Percentiles rank a stretch among this genome's conserved stretches.
phyloP scores from a whole-genome alignment of 176 grass and related monocot genomes.

The Coix lacrymajobi region DNA sequence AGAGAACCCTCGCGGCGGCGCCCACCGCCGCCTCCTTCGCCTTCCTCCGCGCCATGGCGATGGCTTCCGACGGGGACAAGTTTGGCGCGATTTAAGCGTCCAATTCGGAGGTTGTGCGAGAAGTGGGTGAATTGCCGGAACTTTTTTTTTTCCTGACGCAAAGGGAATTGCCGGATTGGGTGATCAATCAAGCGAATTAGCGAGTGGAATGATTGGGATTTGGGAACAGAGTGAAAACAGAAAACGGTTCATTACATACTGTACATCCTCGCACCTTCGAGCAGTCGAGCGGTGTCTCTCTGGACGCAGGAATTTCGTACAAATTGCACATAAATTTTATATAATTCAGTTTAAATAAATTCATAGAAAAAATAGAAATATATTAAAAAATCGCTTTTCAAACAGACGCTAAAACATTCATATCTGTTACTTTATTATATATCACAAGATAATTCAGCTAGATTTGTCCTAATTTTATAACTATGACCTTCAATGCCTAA shows the following conservation, averaged over 20 bases:
- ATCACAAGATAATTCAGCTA: too few relatives aligned
- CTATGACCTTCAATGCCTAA: too few relatives aligned
- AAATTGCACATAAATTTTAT: too few relatives aligned
- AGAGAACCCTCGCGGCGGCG: slow-evolving; percentile 64
- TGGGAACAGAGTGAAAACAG: background rate
- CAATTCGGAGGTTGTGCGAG: background rate
- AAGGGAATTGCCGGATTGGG: background rate
- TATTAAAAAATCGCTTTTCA: too few relatives aligned
- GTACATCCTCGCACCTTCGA: too few relatives aligned
- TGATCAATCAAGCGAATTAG: background rate
- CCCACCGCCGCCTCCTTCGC: slow-evolving; percentile 65
- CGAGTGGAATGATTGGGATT: background rate
- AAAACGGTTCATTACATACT: background rate
- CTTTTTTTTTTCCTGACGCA: background rate
- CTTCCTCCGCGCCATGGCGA: slow-evolving; percentile 35
- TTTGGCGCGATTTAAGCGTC: background rate
- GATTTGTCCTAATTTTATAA: too few relatives aligned
- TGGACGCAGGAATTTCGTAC: too few relatives aligned
- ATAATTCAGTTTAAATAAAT: too few relatives aligned
- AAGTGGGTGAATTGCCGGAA: background rate
- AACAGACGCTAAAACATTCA: too few relatives aligned
- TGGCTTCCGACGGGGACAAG: background rate
- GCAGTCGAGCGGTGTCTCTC: too few relatives aligned
- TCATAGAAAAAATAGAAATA: too few relatives aligned
- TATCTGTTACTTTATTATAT: too few relatives aligned